Conservation (phyloP, 2,329 filamentous ascomycete species). For the Neobulgaria alba region DNA sequence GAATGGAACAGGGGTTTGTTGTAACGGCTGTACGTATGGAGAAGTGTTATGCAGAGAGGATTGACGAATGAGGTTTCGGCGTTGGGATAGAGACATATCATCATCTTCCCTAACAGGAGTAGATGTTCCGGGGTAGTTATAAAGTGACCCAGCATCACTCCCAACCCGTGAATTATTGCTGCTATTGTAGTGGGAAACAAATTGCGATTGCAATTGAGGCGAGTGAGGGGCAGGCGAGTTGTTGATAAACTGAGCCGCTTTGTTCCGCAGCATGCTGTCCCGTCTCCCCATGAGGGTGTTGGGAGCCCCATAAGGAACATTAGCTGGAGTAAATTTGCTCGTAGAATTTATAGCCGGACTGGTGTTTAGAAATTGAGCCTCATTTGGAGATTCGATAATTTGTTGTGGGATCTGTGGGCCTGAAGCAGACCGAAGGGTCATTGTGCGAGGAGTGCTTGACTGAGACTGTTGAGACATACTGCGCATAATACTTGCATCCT, state of each 20-base stretch:
- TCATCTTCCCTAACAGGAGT: conserved; percentile 43
- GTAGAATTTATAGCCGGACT: conserved; percentile 9
- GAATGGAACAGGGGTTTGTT: conserved; percentile 32
- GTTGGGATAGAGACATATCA: conserved; percentile 63
- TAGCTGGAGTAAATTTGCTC: conserved; percentile 8
- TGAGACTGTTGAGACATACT: conserved; percentile 13
- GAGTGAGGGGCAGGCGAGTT: conserved; percentile 15
- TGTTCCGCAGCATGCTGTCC: conserved; percentile 38
- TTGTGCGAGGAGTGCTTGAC: conserved; percentile 4
- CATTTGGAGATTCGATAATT: conserved; percentile 31
- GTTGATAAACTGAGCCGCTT: conserved; percentile 7
- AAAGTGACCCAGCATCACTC: conserved; percentile 36
- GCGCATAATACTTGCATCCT: conserved; percentile 7
- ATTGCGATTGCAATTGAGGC: neutral
- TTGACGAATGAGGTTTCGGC: conserved; percentile 50
- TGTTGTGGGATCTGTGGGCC: conserved; percentile 26
- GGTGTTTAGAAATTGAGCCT: conserved; percentile 16
- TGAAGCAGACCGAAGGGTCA: conserved; percentile 27
- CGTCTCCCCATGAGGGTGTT: conserved; percentile 47
- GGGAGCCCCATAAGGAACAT: conserved; percentile 22
- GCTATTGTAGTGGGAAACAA: neutral
- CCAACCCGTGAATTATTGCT: conserved; percentile 19
- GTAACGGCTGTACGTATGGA: conserved; percentile 17
- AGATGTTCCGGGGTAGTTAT: conserved; percentile 25
- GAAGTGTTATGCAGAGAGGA: conserved; percentile 12